A percentile compares a stretch with the other conserved stretches of the same genome.
These are phyloP conservation scores for Hanseniaspora occidentalis DNA, from an alignment of 805 yeast genomes.

Conservation along the genomic window DNA sequence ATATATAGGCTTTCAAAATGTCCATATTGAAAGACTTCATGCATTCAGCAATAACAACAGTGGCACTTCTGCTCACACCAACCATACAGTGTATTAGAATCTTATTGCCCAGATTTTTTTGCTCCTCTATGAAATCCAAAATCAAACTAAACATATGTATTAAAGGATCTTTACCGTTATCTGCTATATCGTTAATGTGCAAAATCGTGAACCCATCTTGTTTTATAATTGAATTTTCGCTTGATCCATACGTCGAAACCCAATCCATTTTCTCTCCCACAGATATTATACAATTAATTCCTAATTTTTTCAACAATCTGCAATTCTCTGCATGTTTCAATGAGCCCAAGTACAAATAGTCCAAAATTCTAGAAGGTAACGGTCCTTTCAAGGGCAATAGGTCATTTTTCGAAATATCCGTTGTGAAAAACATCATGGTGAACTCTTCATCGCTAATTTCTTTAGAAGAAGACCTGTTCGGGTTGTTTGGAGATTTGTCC, in stretches of 20 bases:
- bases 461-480: conserved; percentile 6
- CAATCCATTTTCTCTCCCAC: conserved; percentile 76
- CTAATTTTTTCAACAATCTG: conserved; percentile 47
- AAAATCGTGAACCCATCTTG: conserved; percentile 22
- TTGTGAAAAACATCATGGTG: conserved; percentile 23
- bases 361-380: conserved; percentile 71
- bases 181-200: conserved; percentile 69
- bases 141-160: conserved; percentile 49
- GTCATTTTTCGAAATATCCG: conserved; percentile 10
- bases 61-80: conserved; percentile 90
- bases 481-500: conserved; percentile 40
- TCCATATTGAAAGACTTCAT: conserved; percentile 62
- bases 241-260: conserved; percentile 21
- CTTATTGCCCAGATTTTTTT: conserved; percentile 31
- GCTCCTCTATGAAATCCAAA: conserved; percentile 51
- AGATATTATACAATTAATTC: conserved; percentile 63
- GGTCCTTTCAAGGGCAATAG: conserved; percentile 39
- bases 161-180: conserved; percentile 81
- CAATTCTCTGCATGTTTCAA: conserved; percentile 68
- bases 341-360: conserved; percentile 78
- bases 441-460: conserved; percentile 11
- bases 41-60: conserved; percentile 90
- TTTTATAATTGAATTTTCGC: conserved; percentile 9
- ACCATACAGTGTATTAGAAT: conserved; percentile 87
- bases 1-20: conserved; percentile 70